Percentiles rank a stretch among this genome's conserved stretches.
Evolutionary conservation across 345 rosid genomes (phyloP).

Genomic region (Brassica cretica): DNA sequence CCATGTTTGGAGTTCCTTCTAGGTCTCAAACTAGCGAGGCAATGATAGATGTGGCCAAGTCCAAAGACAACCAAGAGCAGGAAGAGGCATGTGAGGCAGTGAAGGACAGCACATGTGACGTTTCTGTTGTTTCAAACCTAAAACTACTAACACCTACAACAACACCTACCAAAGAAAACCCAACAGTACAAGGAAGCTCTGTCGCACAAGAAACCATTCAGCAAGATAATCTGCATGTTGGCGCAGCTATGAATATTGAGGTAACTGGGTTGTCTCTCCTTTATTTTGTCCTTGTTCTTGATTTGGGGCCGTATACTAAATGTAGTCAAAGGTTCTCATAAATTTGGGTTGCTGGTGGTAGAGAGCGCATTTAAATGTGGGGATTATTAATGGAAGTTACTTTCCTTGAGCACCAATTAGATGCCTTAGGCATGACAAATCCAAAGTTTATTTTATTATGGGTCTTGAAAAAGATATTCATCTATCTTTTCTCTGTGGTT

Average conservation of each 20-base stretch:
- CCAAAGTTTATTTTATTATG: not conserved
- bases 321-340: constrained; percentile 9
- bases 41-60: constrained; percentile 59
- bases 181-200: constrained; percentile 55
- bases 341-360: not conserved
- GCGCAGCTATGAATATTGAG: constrained; percentile 55
- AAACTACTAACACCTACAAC: constrained; percentile 52
- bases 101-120: constrained; percentile 57
- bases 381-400: not conserved
- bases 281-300: constrained; percentile 11
- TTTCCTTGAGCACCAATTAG: constrained; percentile 10
- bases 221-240: constrained; percentile 47
- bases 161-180: constrained; percentile 55
- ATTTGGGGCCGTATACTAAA: not conserved
- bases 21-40: constrained; percentile 78
- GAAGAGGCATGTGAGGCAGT: constrained; percentile 45
- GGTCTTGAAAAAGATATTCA: not conserved
- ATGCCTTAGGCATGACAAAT: constrained; percentile 5
- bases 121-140: constrained; percentile 43
- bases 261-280: constrained; percentile 29
- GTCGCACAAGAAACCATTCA: constrained; percentile 22
- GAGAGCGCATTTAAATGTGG: not conserved
- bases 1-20: constrained; percentile 75
- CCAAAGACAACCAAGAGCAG: constrained; percentile 48
- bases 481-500: constrained; percentile 8